Percentiles rank a stretch among this genome's conserved stretches.
phyloP scores from a whole-genome alignment of 2,329 filamentous ascomycete genomes.

The Ceratocystis papillata region DNA sequence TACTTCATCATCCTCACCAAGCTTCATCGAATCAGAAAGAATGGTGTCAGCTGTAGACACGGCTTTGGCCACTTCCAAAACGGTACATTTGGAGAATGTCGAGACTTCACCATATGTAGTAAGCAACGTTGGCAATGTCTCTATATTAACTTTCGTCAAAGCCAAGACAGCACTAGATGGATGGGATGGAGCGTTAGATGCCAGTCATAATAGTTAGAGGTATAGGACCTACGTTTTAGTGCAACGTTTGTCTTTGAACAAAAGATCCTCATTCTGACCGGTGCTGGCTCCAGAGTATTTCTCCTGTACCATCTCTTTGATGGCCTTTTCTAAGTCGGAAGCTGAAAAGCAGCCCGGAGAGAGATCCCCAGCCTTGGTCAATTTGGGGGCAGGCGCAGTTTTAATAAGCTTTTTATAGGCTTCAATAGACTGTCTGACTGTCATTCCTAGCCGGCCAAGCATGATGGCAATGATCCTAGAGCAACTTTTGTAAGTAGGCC shows the following conservation, averaged over 20 bases:
- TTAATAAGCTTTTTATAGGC: neutral
- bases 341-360: neutral
- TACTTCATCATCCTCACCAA: constrained; percentile 28
- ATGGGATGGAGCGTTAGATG: neutral
- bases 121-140: constrained; percentile 27
- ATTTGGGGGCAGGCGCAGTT: neutral
- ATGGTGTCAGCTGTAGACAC: constrained; percentile 28
- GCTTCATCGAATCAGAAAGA: constrained; percentile 29
- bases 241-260: accelerated
- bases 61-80: constrained; percentile 30
- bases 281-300: accelerated
- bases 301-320: neutral
- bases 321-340: neutral
- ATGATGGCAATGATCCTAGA: neutral
- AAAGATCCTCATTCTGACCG: accelerated
- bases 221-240: neutral
- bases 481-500: too few species aligned
- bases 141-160: neutral
- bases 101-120: constrained; percentile 28
- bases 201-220: too few species aligned
- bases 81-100: constrained; percentile 26
- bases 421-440: neutral
- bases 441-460: neutral
- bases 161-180: neutral
- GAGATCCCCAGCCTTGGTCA: neutral